Percentiles rank a stretch among this genome's conserved stretches.
These are phyloP conservation scores for Aureobasidium uvarum DNA, from an alignment of 2,329 filamentous ascomycete genomes.

Conservation along the genomic window DNA sequence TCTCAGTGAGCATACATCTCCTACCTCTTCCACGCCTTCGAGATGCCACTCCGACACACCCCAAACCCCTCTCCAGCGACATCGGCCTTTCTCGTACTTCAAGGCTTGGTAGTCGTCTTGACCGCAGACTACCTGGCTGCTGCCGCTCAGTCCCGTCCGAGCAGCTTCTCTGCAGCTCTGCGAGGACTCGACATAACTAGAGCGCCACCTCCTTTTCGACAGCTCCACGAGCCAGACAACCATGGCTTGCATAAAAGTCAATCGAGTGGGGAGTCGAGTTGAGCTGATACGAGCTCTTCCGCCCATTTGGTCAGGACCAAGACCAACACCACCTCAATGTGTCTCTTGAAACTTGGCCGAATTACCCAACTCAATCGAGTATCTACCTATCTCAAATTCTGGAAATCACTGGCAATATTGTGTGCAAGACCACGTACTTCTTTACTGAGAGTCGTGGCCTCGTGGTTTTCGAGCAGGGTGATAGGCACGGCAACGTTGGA, in stretches of 20 bases:
- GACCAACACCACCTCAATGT: background rate
- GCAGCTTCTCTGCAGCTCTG: slow-evolving; percentile 12
- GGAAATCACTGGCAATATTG: background rate
- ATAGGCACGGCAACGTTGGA: background rate
- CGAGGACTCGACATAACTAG: slow-evolving; percentile 6
- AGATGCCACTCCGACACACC: slow-evolving; percentile 33
- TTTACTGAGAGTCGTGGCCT: too few relatives aligned
- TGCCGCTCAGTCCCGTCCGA: slow-evolving; percentile 9
- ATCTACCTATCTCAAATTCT: background rate
- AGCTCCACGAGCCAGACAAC: background rate
- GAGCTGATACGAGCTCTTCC: background rate
- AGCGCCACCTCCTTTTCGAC: slow-evolving; percentile 4
- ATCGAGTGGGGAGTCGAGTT: background rate
- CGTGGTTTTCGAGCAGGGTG: background rate
- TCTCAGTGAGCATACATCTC: background rate
- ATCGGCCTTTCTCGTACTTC: slow-evolving; percentile 38
- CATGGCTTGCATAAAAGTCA: background rate
- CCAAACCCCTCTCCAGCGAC: slow-evolving; percentile 35
- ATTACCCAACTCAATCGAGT: background rate
- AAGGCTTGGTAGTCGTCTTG: slow-evolving; percentile 39
- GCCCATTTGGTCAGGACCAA: background rate
- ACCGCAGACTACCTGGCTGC: slow-evolving; percentile 18
- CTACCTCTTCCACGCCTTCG: background rate
- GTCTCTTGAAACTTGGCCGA: background rate
- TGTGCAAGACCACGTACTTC: background rate